A percentile compares a stretch with the other conserved stretches of the same genome.
Conservation (phyloP, 306 rosid genomes). For the Cucurbita pepo region DNA sequence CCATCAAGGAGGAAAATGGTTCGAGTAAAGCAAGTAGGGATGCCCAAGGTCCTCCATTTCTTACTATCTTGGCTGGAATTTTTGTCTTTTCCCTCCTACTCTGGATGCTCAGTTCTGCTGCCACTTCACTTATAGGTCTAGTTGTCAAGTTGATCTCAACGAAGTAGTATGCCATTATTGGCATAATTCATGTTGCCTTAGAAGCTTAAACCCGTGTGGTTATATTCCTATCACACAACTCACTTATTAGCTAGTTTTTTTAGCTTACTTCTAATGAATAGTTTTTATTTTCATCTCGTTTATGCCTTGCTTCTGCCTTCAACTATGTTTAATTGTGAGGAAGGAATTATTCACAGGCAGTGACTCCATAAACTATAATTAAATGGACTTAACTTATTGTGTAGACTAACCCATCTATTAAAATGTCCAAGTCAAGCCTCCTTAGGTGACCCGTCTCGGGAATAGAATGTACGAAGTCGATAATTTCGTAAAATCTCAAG, state of each 20-base stretch:
- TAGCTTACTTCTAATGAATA: neutral
- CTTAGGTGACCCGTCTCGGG: neutral
- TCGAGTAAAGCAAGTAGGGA: conserved; percentile 11
- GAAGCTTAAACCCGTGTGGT: neutral
- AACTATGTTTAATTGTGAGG: neutral
- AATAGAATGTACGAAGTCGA: too few species aligned
- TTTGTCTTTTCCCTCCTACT: conserved; percentile 21
- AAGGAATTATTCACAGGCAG: neutral
- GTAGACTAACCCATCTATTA: neutral
- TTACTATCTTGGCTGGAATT: conserved; percentile 60
- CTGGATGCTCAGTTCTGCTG: conserved; percentile 35
- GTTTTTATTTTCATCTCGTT: neutral
- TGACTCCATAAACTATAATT: neutral
- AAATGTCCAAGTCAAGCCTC: neutral
- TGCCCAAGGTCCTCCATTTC: conserved; percentile 54
- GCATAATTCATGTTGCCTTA: neutral
- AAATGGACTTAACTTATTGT: neutral
- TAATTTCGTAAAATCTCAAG: too few species aligned
- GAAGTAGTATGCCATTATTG: conserved; percentile 10
- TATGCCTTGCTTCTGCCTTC: neutral
- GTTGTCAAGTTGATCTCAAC: conserved; percentile 17
- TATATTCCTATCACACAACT: neutral
- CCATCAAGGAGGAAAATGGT: conserved; percentile 13
- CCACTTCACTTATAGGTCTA: conserved; percentile 35
- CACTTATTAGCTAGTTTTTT: neutral